Conservation (phyloP, 139 green algal genomes). For the Pleodorina starrii region DNA sequence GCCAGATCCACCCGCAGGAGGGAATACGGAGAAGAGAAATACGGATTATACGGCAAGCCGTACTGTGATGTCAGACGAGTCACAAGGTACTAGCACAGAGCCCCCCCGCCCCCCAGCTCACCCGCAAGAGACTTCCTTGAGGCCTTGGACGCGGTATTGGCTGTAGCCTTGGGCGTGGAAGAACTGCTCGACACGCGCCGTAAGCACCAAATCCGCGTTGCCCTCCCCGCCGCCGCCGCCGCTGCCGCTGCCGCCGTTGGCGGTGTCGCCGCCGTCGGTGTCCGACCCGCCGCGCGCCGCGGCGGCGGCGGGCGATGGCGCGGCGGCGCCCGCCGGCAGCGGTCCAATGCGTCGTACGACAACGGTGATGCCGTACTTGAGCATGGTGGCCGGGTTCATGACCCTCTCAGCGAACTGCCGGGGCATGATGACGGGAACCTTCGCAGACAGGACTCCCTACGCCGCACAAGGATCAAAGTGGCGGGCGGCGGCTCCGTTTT, state of each 20-base stretch:
- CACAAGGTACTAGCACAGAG: too few relatives aligned
- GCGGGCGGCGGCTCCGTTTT: too few relatives aligned
- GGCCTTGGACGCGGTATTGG: constrained; percentile 53
- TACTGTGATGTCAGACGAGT: too few relatives aligned
- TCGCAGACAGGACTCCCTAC: constrained; percentile 41
- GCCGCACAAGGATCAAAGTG: too few relatives aligned
- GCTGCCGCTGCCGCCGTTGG: not conserved
- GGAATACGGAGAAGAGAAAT: too few relatives aligned
- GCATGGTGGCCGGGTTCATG: constrained; percentile 34
- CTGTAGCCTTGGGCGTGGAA: constrained; percentile 55
- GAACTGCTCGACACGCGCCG: constrained; percentile 44
- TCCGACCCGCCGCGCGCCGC: not conserved
- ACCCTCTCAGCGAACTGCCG: constrained; percentile 39
- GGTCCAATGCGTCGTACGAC: not conserved
- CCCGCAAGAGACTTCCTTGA: constrained; percentile 52
- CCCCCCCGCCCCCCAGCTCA: not conserved
- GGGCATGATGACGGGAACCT: constrained; percentile 47
- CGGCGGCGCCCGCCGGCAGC: not conserved
- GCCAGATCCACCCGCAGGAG: too few relatives aligned
- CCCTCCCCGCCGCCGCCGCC: not conserved
- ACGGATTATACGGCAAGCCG: too few relatives aligned
- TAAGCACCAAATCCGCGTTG: not conserved
- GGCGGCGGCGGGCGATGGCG: not conserved
- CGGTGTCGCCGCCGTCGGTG: not conserved
- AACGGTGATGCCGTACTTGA: constrained; percentile 37